Evolutionary conservation across 257 asterid species (phyloP).

Genomic region (Solanum clarkiae): DNA sequence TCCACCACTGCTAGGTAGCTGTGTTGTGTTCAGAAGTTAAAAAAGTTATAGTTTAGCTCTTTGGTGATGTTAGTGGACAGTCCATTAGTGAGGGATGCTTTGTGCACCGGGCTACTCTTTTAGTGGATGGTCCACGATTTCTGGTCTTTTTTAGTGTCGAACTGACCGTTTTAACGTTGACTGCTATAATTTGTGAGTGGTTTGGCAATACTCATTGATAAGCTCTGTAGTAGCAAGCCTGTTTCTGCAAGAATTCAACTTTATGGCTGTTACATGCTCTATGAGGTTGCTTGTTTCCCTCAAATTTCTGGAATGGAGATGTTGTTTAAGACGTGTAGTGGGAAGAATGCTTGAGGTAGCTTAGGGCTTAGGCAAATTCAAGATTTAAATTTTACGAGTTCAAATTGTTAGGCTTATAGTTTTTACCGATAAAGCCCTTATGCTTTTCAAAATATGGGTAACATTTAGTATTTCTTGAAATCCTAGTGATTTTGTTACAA

Average conservation of each 20-base stretch:
- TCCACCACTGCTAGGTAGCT: background rate
- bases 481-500: background rate
- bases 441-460: background rate
- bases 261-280: conserved; percentile 75
- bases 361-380: background rate
- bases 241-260: conserved; percentile 80
- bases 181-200: conserved; percentile 62
- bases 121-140: conserved; percentile 34
- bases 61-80: conserved; percentile 44
- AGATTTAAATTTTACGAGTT: background rate
- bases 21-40: background rate
- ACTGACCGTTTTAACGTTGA: conserved; percentile 71
- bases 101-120: too few species aligned
- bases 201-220: conserved; percentile 70
- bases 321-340: conserved; percentile 73
- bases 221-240: conserved; percentile 57
- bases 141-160: conserved; percentile 75
- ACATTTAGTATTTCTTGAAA: background rate
- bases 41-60: background rate
- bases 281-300: conserved; percentile 62
- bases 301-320: conserved; percentile 84
- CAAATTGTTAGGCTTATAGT: background rate
- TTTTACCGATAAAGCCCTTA: background rate
- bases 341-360: conserved; percentile 51
- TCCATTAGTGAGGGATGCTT: conserved; percentile 1